Conservation (phyloP, 2,329 filamentous ascomycete species). For the Fusarium brachygibbosum region DNA sequence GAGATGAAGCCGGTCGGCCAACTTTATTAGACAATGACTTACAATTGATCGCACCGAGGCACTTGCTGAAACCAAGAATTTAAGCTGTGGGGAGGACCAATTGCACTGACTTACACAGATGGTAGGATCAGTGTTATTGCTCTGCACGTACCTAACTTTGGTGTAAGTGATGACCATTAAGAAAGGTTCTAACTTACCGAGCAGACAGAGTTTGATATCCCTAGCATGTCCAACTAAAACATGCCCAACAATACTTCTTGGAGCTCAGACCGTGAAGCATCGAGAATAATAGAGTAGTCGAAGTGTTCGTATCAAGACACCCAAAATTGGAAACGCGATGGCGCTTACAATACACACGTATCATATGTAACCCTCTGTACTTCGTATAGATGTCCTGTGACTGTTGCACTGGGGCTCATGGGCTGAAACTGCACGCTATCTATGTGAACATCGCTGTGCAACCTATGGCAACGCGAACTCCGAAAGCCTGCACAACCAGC, state of each 20-base stretch:
- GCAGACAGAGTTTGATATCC: not conserved
- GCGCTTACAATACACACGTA: not conserved
- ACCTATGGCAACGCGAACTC: constrained; percentile 16
- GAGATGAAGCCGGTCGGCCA: not conserved
- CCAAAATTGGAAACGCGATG: not conserved
- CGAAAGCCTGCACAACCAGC: constrained; percentile 2
- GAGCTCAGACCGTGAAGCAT: not conserved
- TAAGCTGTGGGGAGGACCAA: not conserved
- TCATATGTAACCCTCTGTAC: constrained; percentile 11
- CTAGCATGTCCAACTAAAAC: not conserved
- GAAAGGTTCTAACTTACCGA: not conserved
- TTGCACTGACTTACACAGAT: constrained; percentile 5
- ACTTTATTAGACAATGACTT: not conserved
- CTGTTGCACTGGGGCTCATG: constrained; percentile 19
- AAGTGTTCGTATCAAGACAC: not conserved
- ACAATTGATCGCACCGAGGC: not conserved
- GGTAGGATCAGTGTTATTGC: too few relatives aligned
- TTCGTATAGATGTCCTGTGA: constrained; percentile 21
- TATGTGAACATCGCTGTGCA: constrained; percentile 12
- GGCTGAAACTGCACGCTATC: constrained; percentile 20
- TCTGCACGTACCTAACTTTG: not conserved
- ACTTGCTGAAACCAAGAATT: not conserved
- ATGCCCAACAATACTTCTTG: not conserved
- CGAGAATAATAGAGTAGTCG: not conserved
- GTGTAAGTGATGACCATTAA: not conserved